These are phyloP conservation scores for Lagerstroemia fauriei DNA, from an alignment of 441 rosid species.

Conservation along the genomic window DNA sequence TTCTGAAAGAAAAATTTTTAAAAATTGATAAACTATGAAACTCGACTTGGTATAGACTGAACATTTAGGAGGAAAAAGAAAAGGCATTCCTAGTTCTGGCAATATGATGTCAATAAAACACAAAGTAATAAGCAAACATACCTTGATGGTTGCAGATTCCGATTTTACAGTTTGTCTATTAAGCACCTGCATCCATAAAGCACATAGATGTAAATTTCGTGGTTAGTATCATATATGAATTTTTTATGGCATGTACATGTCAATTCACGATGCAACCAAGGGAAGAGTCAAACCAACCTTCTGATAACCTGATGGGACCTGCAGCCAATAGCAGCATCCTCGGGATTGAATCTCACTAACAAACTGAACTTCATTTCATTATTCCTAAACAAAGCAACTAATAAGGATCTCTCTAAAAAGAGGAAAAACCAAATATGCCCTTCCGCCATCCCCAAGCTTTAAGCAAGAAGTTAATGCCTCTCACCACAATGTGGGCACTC, in stretches of 20 bases:
- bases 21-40: background rate
- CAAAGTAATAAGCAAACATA: constrained; percentile 17
- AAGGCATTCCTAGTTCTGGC: background rate
- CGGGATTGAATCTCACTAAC: constrained; percentile 86
- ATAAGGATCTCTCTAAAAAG: background rate
- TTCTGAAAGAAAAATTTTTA: background rate
- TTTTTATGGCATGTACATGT: background rate
- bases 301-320: constrained; percentile 59
- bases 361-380: constrained; percentile 95
- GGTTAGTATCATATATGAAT: too few relatives aligned
- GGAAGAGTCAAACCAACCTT: constrained; percentile 44
- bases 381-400: constrained; percentile 49
- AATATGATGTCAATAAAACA: background rate
- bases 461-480: constrained; percentile 47
- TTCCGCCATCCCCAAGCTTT: constrained; percentile 1
- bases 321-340: constrained; percentile 61
- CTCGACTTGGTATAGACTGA: background rate
- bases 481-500: constrained; percentile 88
- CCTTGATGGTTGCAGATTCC: constrained; percentile 87
- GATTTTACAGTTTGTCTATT: constrained; percentile 84
- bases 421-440: background rate
- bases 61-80: background rate
- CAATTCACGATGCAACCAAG: background rate
- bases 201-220: background rate
- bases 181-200: constrained; percentile 52